Evolutionary conservation across 2,329 filamentous ascomycete species (phyloP).

Genomic region (Albophoma yamanashiensis): DNA sequence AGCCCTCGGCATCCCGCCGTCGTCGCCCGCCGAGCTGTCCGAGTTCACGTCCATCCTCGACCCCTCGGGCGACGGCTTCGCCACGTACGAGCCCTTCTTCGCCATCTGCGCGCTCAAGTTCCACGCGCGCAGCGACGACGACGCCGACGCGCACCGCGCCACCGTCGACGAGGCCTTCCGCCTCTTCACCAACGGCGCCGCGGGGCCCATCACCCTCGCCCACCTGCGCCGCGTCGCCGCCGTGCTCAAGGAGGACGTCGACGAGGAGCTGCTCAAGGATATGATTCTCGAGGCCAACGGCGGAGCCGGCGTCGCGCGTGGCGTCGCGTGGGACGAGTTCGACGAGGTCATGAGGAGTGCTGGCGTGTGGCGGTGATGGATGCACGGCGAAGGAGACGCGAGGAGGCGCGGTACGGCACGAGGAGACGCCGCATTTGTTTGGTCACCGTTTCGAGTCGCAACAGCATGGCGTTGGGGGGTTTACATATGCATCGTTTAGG

Average conservation of each 20-base stretch:
- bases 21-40: conserved; percentile 52
- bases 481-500: not conserved
- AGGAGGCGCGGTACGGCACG: not conserved
- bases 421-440: not conserved
- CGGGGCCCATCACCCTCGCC: conserved; percentile 60
- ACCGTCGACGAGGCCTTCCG: conserved; percentile 76
- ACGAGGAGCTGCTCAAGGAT: conserved; percentile 74
- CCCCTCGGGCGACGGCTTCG: conserved; percentile 67
- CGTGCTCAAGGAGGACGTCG: conserved; percentile 73
- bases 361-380: conserved; percentile 64
- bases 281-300: conserved; percentile 95
- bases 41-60: conserved; percentile 76
- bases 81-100: conserved; percentile 72
- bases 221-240: conserved; percentile 71
- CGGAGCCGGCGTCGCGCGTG: conserved; percentile 57
- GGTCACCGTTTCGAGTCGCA: not conserved
- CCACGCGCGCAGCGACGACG: conserved; percentile 46
- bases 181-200: conserved; percentile 57
- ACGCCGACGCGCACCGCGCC: conserved; percentile 40
- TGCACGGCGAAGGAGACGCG: not conserved
- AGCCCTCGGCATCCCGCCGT: conserved; percentile 68
- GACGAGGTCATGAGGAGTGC: conserved; percentile 76
- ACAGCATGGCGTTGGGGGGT: conserved; percentile 4
- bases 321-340: conserved; percentile 72
- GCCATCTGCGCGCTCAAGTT: conserved; percentile 83